Evolutionary conservation across 106 monocot genomes (phyloP).

Genomic region (Phalaenopsis equestris): DNA sequence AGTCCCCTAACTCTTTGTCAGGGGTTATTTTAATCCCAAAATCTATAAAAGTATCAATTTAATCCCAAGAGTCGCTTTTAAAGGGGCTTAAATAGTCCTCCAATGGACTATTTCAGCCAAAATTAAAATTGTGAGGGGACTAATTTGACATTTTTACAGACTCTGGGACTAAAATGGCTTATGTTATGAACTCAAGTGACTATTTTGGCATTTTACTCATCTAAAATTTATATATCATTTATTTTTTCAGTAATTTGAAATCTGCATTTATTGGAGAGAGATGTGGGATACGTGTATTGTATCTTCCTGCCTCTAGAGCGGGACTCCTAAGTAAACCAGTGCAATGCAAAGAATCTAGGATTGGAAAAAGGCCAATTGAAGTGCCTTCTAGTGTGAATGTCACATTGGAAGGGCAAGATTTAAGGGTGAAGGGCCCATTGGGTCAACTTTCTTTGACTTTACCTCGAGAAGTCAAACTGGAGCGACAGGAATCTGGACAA

Average conservation of each 20-base stretch:
- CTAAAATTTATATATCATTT: background rate
- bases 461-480: constrained; percentile 63
- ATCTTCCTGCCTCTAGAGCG: constrained; percentile 21
- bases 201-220: no score
- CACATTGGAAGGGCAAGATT: constrained; percentile 55
- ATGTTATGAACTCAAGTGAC: no score
- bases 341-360: constrained; percentile 92
- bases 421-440: constrained; percentile 90
- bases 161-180: no score
- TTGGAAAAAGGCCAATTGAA: constrained; percentile 81
- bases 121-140: no score
- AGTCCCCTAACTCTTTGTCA: no score
- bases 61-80: no score
- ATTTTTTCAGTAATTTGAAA: constrained; percentile 54
- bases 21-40: no score
- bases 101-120: no score
- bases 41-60: no score
- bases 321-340: constrained; percentile 38
- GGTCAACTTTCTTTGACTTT: constrained; percentile 69
- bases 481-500: constrained; percentile 58
- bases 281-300: constrained; percentile 19
- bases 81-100: no score
- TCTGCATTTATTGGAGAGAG: constrained; percentile 61
- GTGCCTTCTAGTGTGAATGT: constrained; percentile 73
- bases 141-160: no score